A percentile compares a stretch with the other conserved stretches of the same genome.
phyloP scores from a whole-genome alignment of 192 early-diverging fungal genomes.

The Podila horticola region DNA sequence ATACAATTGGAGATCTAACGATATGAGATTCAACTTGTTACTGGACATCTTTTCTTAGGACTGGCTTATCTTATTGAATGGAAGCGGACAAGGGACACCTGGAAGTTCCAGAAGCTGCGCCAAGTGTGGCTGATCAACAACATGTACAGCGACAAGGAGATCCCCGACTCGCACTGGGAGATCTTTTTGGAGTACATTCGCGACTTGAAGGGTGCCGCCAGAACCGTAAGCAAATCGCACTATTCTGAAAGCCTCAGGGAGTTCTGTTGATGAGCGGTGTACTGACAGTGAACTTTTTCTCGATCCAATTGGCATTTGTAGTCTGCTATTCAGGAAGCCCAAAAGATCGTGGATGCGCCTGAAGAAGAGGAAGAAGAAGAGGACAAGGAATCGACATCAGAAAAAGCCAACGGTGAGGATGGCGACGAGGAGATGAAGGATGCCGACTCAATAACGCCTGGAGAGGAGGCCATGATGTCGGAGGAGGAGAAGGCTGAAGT shows the following conservation, averaged over 20 bases:
- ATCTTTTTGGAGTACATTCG: constrained; percentile 54
- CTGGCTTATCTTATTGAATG: constrained; percentile 47
- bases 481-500: constrained; percentile 47
- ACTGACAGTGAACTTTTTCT: not conserved
- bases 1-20: not conserved
- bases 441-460: not conserved
- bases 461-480: constrained; percentile 23
- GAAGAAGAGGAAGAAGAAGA: constrained; percentile 26
- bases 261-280: not conserved
- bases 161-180: constrained; percentile 37
- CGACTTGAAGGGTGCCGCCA: constrained; percentile 47
- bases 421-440: constrained; percentile 43
- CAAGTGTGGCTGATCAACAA: constrained; percentile 53
- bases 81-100: constrained; percentile 33
- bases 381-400: not conserved
- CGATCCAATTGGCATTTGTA: not conserved
- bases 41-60: constrained; percentile 12
- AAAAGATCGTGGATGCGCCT: constrained; percentile 48
- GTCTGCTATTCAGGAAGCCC: constrained; percentile 36
- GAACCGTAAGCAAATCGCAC: constrained; percentile 33
- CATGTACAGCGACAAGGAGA: constrained; percentile 39
- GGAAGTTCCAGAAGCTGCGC: constrained; percentile 56
- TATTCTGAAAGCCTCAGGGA: not conserved
- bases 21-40: not conserved
- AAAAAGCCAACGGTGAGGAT: not conserved